A percentile compares a stretch with the other conserved stretches of the same genome.
Evolutionary conservation across 2,329 filamentous ascomycete species (phyloP).

Genomic region (Chaetomium sp.): DNA sequence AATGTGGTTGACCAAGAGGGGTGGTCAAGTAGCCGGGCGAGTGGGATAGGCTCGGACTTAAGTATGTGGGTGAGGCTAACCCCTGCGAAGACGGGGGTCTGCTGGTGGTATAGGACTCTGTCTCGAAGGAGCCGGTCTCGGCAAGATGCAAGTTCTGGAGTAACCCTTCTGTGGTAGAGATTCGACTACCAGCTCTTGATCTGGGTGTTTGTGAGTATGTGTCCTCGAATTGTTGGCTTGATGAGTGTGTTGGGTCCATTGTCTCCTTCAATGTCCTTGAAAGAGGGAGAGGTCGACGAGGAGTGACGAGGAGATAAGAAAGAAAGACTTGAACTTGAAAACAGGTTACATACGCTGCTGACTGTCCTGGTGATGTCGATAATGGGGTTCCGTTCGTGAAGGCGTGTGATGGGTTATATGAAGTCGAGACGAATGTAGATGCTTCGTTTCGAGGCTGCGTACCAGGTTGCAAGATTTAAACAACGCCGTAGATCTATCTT

Average conservation of each 20-base stretch:
- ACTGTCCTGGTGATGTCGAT: constrained; percentile 2
- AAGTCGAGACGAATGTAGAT: constrained; percentile 10
- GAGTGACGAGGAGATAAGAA: not conserved
- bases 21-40: constrained; percentile 16
- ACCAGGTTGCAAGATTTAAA: constrained; percentile 23
- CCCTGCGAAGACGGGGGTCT: constrained; percentile 19
- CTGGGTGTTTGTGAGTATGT: constrained; percentile 26
- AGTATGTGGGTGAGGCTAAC: constrained; percentile 21
- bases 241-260: constrained; percentile 20
- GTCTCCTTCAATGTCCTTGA: not conserved
- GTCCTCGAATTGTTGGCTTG: constrained; percentile 16
- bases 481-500: constrained; percentile 22
- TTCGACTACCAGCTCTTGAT: constrained; percentile 20
- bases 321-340: constrained; percentile 9
- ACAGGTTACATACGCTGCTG: constrained; percentile 22
- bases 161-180: constrained; percentile 22
- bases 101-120: constrained; percentile 21
- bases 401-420: constrained; percentile 18
- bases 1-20: constrained; percentile 15
- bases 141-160: constrained; percentile 22
- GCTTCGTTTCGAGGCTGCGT: constrained; percentile 6
- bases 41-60: constrained; percentile 20
- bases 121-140: constrained; percentile 21
- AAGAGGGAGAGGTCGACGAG: not conserved
- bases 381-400: constrained; percentile 3